These are phyloP conservation scores for Colletotrichum destructivum DNA, from an alignment of 2,329 filamentous ascomycete genomes.

Conservation along the genomic window DNA sequence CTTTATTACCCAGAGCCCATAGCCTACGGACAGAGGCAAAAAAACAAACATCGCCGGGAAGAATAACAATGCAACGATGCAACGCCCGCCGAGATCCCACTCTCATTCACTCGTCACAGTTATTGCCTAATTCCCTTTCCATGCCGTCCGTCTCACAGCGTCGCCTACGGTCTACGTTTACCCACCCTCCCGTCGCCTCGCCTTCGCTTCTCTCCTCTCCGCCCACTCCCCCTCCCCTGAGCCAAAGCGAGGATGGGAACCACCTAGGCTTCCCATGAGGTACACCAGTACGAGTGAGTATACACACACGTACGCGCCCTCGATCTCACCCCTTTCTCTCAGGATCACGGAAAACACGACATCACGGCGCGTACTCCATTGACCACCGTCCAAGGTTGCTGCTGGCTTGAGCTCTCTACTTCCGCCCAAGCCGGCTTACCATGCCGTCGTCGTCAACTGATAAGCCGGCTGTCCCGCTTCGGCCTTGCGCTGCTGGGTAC, in stretches of 20 bases:
- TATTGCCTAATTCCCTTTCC: slow-evolving; percentile 9
- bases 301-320: neutral
- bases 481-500: slow-evolving; percentile 17
- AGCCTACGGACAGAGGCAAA: too few relatives aligned
- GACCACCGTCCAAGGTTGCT: neutral
- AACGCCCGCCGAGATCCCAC: neutral
- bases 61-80: slow-evolving; percentile 11
- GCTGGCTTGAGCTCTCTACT: slow-evolving; percentile 1
- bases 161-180: neutral
- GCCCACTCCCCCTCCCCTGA: neutral
- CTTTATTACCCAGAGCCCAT: neutral
- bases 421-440: neutral
- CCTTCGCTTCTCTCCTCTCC: slow-evolving; percentile 21
- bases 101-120: neutral
- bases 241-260: too few relatives aligned
- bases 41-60: slow-evolving; percentile 22
- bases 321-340: slow-evolving; percentile 1
- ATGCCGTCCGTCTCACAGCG: neutral
- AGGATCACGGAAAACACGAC: neutral
- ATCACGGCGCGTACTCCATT: slow-evolving; percentile 12
- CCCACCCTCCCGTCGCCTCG: slow-evolving; percentile 8
- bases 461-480: slow-evolving; percentile 2
- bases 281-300: too few relatives aligned
- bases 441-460: slow-evolving; percentile 3
- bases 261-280: too few relatives aligned